Evolutionary conservation across 2,329 filamentous ascomycete species (phyloP).

Genomic region (Aspergillus hiratsukae): DNA sequence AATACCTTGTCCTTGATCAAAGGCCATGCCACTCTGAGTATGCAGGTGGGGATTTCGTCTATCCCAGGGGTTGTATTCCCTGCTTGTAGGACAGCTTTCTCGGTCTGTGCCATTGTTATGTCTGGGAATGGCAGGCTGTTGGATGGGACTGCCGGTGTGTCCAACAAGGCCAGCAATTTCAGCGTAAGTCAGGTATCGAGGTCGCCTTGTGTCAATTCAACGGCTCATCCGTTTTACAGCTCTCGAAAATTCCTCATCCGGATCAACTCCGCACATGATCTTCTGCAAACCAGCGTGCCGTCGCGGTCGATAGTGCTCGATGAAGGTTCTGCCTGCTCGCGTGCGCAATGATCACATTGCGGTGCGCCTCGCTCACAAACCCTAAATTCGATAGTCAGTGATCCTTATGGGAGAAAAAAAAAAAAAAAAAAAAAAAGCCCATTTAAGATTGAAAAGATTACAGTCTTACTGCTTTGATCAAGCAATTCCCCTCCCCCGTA

Average conservation of each 20-base stretch:
- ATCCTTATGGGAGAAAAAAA: too few relatives aligned
- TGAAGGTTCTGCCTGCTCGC: constrained; percentile 18
- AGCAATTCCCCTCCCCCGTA: too few relatives aligned
- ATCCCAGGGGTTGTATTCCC: too few relatives aligned
- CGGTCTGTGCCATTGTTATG: too few relatives aligned
- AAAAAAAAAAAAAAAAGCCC: too few relatives aligned
- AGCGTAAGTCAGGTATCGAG: constrained; percentile 10
- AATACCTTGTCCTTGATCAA: too few relatives aligned
- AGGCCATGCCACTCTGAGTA: too few relatives aligned
- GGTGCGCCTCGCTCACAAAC: constrained; percentile 19
- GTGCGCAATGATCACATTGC: constrained; percentile 20
- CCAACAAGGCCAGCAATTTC: too few relatives aligned
- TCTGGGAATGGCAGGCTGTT: too few relatives aligned
- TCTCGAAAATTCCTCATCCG: constrained; percentile 11
- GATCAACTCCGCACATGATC: constrained; percentile 18
- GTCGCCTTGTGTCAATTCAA: constrained; percentile 15
- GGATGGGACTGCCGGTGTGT: too few relatives aligned
- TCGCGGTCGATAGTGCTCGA: constrained; percentile 19
- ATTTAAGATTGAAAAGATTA: background rate
- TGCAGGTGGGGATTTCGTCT: too few relatives aligned
- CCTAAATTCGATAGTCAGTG: constrained; percentile 5
- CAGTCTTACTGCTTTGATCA: constrained; percentile 16
- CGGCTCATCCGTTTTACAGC: constrained; percentile 15
- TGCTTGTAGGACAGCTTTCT: too few relatives aligned
- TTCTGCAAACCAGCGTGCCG: constrained; percentile 14